phyloP scores from a whole-genome alignment of 2,329 filamentous ascomycete genomes.

The Emergomyces africanus region DNA sequence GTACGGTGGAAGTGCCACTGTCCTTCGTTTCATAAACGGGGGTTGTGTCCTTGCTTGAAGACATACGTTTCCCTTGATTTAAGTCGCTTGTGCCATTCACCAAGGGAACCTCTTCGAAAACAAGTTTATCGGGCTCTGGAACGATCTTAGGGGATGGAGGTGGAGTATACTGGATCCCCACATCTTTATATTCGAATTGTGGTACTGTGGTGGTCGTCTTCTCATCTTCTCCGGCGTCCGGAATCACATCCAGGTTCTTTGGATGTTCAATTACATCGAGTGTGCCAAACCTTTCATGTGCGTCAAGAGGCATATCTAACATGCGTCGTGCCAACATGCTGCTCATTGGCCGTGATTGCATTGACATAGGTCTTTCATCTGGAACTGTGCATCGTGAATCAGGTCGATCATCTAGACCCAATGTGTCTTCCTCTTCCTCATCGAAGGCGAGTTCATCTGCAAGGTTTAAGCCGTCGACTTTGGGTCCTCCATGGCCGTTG shows the following conservation, averaged over 20 bases:
- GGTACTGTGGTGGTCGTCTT: slow-evolving; percentile 16
- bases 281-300: slow-evolving; percentile 16
- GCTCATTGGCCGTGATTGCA: slow-evolving; percentile 25
- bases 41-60: not conserved
- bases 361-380: slow-evolving; percentile 31
- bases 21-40: slow-evolving; percentile 12
- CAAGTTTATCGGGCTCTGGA: slow-evolving; percentile 10
- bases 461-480: slow-evolving; percentile 58
- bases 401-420: slow-evolving; percentile 54
- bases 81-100: slow-evolving; percentile 45
- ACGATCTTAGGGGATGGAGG: slow-evolving; percentile 52
- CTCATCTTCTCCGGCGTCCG: slow-evolving; percentile 37
- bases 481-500: slow-evolving; percentile 41
- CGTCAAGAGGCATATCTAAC: slow-evolving; percentile 31
- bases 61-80: slow-evolving; percentile 58
- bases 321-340: slow-evolving; percentile 32
- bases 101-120: slow-evolving; percentile 3
- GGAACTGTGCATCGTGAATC: slow-evolving; percentile 33
- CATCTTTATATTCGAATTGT: slow-evolving; percentile 52
- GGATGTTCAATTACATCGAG: slow-evolving; percentile 10
- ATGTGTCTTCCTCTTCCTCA: slow-evolving; percentile 52
- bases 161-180: slow-evolving; percentile 72
- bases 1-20: slow-evolving; percentile 21
- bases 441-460: slow-evolving; percentile 87
- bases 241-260: slow-evolving; percentile 9